A percentile compares a stretch with the other conserved stretches of the same genome.
These are phyloP conservation scores for Phaeosphaeriaceae sp. DNA, from an alignment of 2,329 filamentous ascomycete species.

Conservation along the genomic window DNA sequence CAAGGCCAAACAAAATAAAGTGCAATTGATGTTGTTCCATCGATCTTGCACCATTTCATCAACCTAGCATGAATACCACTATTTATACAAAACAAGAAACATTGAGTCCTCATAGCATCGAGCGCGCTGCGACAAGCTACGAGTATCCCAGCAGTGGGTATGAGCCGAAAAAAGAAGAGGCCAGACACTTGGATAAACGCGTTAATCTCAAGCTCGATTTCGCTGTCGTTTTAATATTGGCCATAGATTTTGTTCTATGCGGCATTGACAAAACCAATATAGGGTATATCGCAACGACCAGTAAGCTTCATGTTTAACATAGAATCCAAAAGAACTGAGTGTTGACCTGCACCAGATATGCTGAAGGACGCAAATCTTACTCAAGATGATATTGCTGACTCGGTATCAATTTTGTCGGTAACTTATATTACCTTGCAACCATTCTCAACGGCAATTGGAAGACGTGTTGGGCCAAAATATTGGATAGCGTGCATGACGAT, in stretches of 20 bases:
- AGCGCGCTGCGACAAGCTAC: neutral
- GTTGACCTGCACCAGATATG: neutral
- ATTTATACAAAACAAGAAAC: neutral
- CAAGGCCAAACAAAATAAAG: neutral
- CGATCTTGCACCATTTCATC: no score
- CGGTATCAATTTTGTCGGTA: neutral
- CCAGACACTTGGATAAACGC: neutral
- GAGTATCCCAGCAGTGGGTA: neutral
- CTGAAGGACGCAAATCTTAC: neutral
- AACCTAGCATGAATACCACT: neutral
- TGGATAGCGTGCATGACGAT: neutral
- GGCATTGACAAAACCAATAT: neutral
- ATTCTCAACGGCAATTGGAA: neutral
- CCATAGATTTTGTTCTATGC: neutral
- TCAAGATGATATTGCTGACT: constrained; percentile 1
- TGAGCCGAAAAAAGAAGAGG: neutral
- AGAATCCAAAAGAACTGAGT: neutral
- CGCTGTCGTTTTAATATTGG: neutral
- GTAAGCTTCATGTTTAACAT: neutral
- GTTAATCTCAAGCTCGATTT: constrained; percentile 1
- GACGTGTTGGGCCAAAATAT: neutral
- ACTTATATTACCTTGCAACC: neutral
- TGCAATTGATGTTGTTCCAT: neutral
- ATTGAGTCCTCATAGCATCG: neutral
- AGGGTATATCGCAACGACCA: neutral